phyloP scores from a whole-genome alignment of 2,329 filamentous ascomycete genomes.

The Monilinia fructicola region DNA sequence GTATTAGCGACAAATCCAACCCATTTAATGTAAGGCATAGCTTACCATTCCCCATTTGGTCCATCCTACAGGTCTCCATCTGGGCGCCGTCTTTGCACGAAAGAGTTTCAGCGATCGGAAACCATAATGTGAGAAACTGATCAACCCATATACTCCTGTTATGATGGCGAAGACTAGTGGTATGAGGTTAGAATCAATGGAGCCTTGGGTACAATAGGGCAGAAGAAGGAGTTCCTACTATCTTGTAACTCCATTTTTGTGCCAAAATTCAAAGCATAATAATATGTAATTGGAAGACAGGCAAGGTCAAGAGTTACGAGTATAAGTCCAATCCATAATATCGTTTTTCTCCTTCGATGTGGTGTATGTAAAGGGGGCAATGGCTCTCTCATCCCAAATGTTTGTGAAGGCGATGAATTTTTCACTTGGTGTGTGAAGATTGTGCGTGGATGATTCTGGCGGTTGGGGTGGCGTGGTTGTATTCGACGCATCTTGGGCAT shows the following conservation, averaged over 20 bases:
- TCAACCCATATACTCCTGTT: slow-evolving; percentile 34
- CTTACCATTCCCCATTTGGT: slow-evolving; percentile 37
- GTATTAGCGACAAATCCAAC: slow-evolving; percentile 10
- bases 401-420: slow-evolving; percentile 11
- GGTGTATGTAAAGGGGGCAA: slow-evolving; percentile 34
- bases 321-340: slow-evolving; percentile 28
- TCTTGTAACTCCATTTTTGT: slow-evolving; percentile 33
- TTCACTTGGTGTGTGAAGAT: slow-evolving; percentile 11
- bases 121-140: slow-evolving; percentile 36
- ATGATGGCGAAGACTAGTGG: slow-evolving; percentile 35
- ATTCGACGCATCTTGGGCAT: not conserved
- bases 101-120: slow-evolving; percentile 35
- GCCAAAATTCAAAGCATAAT: slow-evolving; percentile 36
- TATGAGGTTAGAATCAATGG: not conserved
- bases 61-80: slow-evolving; percentile 37
- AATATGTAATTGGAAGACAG: slow-evolving; percentile 35
- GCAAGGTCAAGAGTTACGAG: slow-evolving; percentile 33
- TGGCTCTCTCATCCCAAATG: slow-evolving; percentile 25
- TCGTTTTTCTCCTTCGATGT: slow-evolving; percentile 30
- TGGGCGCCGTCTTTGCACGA: slow-evolving; percentile 26
- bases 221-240: slow-evolving; percentile 25
- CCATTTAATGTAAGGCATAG: not conserved
- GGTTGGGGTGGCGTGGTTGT: not conserved
- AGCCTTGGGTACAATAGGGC: slow-evolving; percentile 1
- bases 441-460: slow-evolving; percentile 1